Percentiles rank a stretch among this genome's conserved stretches.
Conservation (phyloP, 345 rosid species). For the Chamaenerion angustifolium region DNA sequence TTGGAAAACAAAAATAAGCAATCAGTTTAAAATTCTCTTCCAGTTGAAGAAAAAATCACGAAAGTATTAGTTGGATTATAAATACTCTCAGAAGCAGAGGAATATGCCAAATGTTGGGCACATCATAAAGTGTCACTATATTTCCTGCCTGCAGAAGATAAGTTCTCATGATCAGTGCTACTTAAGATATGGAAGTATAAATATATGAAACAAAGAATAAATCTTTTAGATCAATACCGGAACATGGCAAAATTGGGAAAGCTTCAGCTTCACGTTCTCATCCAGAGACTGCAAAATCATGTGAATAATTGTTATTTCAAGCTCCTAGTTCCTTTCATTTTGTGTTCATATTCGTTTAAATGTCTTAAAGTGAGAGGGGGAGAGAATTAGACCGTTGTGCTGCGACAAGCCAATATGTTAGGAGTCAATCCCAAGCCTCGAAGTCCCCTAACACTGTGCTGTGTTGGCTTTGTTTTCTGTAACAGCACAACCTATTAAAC, state of each 20-base stretch:
- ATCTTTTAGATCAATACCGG: slow-evolving; percentile 24
- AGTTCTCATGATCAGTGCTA: too few species aligned
- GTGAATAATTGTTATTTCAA: slow-evolving; percentile 11
- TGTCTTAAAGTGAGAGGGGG: neutral
- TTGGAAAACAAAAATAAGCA: slow-evolving; percentile 12
- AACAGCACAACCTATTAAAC: neutral
- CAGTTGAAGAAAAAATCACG: neutral
- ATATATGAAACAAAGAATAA: neutral
- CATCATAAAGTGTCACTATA: slow-evolving; percentile 70
- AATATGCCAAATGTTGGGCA: slow-evolving; percentile 93
- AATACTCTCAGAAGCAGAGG: slow-evolving; percentile 82
- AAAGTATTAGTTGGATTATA: neutral
- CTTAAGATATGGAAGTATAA: too few species aligned
- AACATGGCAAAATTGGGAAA: slow-evolving; percentile 89
- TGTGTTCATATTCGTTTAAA: too few species aligned
- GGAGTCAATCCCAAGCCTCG: slow-evolving; percentile 88
- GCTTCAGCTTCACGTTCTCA: slow-evolving; percentile 68
- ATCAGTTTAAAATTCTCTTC: neutral
- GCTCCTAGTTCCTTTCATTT: neutral
- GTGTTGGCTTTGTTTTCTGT: slow-evolving; percentile 98
- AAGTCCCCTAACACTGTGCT: slow-evolving; percentile 79
- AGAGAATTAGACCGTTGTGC: slow-evolving; percentile 41
- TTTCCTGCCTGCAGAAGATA: slow-evolving; percentile 40
- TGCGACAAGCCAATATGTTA: slow-evolving; percentile 87
- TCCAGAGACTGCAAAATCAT: slow-evolving; percentile 59